Base-by-base conservation (phyloP, 257 asterid genomes). In the Echium plantagineum region DNA sequence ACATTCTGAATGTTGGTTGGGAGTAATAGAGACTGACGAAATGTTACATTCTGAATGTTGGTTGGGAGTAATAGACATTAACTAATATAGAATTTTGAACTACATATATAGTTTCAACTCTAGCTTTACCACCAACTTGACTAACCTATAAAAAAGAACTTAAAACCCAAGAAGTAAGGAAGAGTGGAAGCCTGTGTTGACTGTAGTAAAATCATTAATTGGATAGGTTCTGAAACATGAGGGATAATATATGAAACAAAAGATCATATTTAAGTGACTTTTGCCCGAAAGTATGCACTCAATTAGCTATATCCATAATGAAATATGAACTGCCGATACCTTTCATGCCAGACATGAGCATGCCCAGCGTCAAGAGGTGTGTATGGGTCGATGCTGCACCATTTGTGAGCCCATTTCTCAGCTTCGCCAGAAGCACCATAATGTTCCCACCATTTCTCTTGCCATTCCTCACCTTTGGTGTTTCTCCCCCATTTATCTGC, bases 401-500 rank as follows among this genome's bases (percentile, higher is more conserved):
- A 91, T 65, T 91, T 91, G 71, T 91, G 81, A 1, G 98, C 98
- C 98, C 94, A 91, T 75, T 91, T 91, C 66, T 88, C 93, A 0
- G 93, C 81, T 70, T 67, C 67, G 64, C 96, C 95, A 6, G 84
- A 75, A 16, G 83, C 88, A 78, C 77, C 96, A 17, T 91, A 91
- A 63, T 80, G 90, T 76, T 91, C 98, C 85, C 83, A 84, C 98
- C 98, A 91, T 66, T 85, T 77, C 78, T 91, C 98, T 69, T 85
- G 96, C 98, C 98, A 91, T 72, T 91, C 98, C 7, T 72, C 94
- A 38, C 98, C 98, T 71, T 78, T 81, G 19, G 30, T 63, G 61
- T 91, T 91, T 80, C 70, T 88, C 54, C 95, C 98, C 98, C 97
- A 91, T 78, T 91, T 91, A 75, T 91, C 94, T n/a, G 98, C 98